phyloP scores from a whole-genome alignment of 2,329 filamentous ascomycete species.

The Cadophora malorum region DNA sequence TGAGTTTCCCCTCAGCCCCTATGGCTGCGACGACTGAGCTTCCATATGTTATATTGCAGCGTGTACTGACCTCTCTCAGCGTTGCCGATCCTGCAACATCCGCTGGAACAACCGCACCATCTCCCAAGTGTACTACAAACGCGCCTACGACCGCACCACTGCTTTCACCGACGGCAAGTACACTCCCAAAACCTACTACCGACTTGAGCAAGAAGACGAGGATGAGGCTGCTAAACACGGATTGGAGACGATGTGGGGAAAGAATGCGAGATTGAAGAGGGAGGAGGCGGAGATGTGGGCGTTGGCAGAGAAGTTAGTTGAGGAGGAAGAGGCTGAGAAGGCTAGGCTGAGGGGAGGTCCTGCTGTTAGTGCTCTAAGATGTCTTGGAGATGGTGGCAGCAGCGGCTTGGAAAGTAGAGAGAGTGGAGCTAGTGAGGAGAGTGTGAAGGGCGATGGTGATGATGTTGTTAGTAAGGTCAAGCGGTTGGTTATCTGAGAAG shows the following conservation, averaged over 20 bases:
- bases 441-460: background rate
- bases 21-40: too few relatives aligned
- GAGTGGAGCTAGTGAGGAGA: background rate
- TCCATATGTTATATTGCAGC: too few relatives aligned
- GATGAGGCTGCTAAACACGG: slow-evolving; percentile 1
- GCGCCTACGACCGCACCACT: background rate
- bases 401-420: background rate
- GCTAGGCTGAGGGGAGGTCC: background rate
- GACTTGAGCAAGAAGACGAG: slow-evolving; percentile 1
- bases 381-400: background rate
- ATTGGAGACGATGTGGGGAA: background rate
- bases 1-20: background rate
- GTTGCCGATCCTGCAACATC: slow-evolving; percentile 2
- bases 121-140: background rate
- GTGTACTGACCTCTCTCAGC: background rate
- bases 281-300: background rate
- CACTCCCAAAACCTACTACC: background rate
- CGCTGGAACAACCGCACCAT: slow-evolving; percentile 1
- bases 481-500: slow-evolving; percentile 1
- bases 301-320: slow-evolving; percentile 2
- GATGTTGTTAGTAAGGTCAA: slow-evolving; percentile 1
- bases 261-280: background rate
- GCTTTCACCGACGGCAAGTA: background rate
- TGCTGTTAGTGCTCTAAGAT: background rate
- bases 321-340: slow-evolving; percentile 8